Evolutionary conservation across 2,329 filamentous ascomycete genomes (phyloP), one percentile per base, ranked within the genome.

Genomic region (Metarhizium robertsii): DNA sequence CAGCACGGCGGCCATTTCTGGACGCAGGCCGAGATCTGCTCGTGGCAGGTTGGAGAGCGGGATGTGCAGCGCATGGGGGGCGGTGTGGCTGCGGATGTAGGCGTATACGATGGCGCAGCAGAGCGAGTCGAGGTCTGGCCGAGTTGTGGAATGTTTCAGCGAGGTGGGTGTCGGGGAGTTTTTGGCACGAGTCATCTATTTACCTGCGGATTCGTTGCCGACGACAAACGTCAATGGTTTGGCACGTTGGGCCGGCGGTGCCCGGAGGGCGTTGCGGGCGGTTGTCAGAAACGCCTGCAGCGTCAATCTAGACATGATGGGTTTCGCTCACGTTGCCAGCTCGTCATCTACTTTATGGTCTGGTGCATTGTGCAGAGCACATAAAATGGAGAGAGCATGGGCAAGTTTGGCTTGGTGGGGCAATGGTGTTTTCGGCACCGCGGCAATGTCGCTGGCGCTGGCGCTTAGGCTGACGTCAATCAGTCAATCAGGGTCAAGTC

Each of bases 81-180:
- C 72, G 4, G 77, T 67, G 65, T 84, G 79, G 38, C 83, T 86
- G 60, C 83, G 81, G 42, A 92, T 74, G 69, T 92, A 94, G 55
- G 89, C 87, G 57, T 87, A 83, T 30, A 92, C 71, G 18, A 94
- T 71, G 30, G 88, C 82, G 32, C 83, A 86, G 68, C 86, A 88
- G 61, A 94, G 79, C 2, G 88, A 92, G 71, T 94, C 89, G 54
- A 94, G 84, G 62, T 94, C 89, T 88, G 57, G 2, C 7, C 6
- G 43, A 46, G 38, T 11, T 4, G 7, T 3, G 8, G 4, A n/a
- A 5, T n/a, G 10, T 6, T 38, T 55, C 13, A 20, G 34, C 10
- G 16, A 11, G 68, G 59, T 65, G 16, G 8, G 1, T 18, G 42
- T 6, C 5, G 18, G 16, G n/a, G 45, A 29, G 45, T 29, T 32